Evolutionary conservation across 495 filamentous ascomycete species (phyloP).

Genomic region (Xylaria palmicola): DNA sequence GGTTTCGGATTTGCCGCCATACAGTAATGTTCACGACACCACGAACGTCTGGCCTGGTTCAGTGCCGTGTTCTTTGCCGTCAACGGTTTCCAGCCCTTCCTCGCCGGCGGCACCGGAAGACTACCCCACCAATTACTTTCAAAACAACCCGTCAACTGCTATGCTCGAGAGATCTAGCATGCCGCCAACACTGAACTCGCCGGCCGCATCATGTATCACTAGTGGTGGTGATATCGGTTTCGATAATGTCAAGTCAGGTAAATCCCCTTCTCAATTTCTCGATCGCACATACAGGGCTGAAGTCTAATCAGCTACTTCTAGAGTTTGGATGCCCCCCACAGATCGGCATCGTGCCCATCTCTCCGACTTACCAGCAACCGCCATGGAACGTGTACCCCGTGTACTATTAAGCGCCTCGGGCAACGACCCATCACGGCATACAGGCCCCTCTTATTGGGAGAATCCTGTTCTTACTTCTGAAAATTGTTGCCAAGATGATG

Average conservation of each 20-base stretch:
- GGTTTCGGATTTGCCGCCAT: slow-evolving; percentile 26
- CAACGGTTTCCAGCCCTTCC: slow-evolving; percentile 43
- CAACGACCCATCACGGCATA: slow-evolving; percentile 8
- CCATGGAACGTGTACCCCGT: slow-evolving; percentile 30
- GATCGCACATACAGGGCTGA: background rate
- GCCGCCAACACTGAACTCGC: slow-evolving; percentile 19
- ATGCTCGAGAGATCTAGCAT: slow-evolving; percentile 34
- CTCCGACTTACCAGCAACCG: slow-evolving; percentile 25
- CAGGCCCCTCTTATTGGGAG: slow-evolving; percentile 17
- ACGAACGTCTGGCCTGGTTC: slow-evolving; percentile 36
- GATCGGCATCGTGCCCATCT: slow-evolving; percentile 24
- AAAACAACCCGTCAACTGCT: slow-evolving; percentile 36
- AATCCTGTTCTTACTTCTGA: slow-evolving; percentile 15
- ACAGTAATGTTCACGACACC: slow-evolving; percentile 34
- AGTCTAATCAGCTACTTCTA: slow-evolving; percentile 22
- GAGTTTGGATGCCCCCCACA: slow-evolving; percentile 27
- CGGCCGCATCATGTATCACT: slow-evolving; percentile 19
- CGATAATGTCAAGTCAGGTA: slow-evolving; percentile 32
- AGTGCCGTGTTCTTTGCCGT: slow-evolving; percentile 32
- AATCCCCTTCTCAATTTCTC: background rate
- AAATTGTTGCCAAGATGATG: slow-evolving; percentile 6
- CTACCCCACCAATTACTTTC: slow-evolving; percentile 36
- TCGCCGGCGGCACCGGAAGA: slow-evolving; percentile 41
- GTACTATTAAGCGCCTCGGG: slow-evolving; percentile 23
- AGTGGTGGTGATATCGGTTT: slow-evolving; percentile 20